A percentile compares a stretch with the other conserved stretches of the same genome.
Conservation (phyloP, 2,329 filamentous ascomycete genomes). For the Knoxdaviesia capensis region DNA sequence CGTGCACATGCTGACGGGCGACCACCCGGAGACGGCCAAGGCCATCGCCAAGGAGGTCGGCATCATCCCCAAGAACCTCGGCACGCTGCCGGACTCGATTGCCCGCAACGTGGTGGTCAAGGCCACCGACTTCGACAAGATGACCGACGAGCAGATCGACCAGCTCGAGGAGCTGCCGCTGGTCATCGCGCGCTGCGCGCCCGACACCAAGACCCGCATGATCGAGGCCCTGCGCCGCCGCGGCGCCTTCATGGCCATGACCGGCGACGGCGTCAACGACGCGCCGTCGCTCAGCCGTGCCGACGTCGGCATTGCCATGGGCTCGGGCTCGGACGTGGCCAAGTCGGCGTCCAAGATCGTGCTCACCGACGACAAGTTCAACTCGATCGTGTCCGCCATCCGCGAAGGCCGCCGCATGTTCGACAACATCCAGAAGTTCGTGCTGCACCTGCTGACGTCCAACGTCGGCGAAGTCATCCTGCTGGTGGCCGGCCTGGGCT, state of each 20-base stretch:
- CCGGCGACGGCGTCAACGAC: conserved; percentile 75
- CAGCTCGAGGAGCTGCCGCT: conserved; percentile 53
- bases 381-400: conserved; percentile 65
- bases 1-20: conserved; percentile 72
- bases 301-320: conserved; percentile 82
- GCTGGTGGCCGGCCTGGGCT: conserved; percentile 46
- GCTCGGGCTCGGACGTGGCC: conserved; percentile 69
- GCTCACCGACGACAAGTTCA: conserved; percentile 74
- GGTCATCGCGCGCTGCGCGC: conserved; percentile 68
- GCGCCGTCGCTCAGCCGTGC: conserved; percentile 61
- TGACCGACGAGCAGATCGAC: conserved; percentile 60
- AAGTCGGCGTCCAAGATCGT: conserved; percentile 71
- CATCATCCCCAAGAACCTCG: conserved; percentile 47
- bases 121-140: conserved; percentile 58
- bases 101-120: conserved; percentile 53
- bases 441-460: conserved; percentile 45
- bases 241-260: conserved; percentile 64
- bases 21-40: conserved; percentile 58
- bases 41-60: conserved; percentile 65
- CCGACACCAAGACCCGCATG: conserved; percentile 78
- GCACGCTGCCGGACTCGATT: conserved; percentile 37
- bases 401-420: conserved; percentile 71
- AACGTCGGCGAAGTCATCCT: conserved; percentile 52
- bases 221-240: conserved; percentile 71
- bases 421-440: conserved; percentile 69